These are phyloP conservation scores for Neurospora sublineolata DNA, from an alignment of 495 filamentous ascomycete species.

Conservation along the genomic window DNA sequence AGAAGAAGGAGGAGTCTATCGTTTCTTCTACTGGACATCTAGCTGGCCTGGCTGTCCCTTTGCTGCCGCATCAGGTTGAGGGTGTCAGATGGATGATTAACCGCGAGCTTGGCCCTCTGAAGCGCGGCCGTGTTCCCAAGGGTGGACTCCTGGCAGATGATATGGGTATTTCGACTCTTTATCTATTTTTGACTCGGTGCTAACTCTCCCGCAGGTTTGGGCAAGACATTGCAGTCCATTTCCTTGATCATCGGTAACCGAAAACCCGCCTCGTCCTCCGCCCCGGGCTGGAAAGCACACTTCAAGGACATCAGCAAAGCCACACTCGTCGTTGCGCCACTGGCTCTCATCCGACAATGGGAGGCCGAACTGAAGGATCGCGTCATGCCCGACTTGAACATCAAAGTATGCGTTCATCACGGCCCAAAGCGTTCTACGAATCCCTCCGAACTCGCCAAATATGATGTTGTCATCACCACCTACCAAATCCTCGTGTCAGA, in stretches of 20 bases:
- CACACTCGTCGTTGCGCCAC: conserved; percentile 86
- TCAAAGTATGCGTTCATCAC: conserved; percentile 82
- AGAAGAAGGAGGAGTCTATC: conserved; percentile 9
- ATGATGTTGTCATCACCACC: conserved; percentile 95
- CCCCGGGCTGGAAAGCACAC: conserved; percentile 44
- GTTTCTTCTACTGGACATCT: conserved; percentile 20
- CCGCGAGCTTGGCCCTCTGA: conserved; percentile 70
- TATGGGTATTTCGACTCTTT: conserved; percentile 42
- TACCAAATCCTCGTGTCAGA: conserved; percentile 93
- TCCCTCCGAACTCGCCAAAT: conserved; percentile 58
- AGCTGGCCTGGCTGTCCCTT: conserved; percentile 72
- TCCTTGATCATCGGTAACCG: conserved; percentile 71
- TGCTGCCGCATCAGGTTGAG: conserved; percentile 86
- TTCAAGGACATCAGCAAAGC: conserved; percentile 54
- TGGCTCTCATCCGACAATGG: conserved; percentile 96
- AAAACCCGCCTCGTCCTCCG: conserved; percentile 45
- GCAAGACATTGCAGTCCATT: conserved; percentile 76
- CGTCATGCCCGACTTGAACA: conserved; percentile 50
- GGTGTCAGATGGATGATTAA: conserved; percentile 89
- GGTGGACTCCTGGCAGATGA: conserved; percentile 82
- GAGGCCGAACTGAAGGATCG: conserved; percentile 80
- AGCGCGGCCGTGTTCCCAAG: conserved; percentile 67
- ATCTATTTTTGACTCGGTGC: background rate
- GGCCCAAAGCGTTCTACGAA: conserved; percentile 74
- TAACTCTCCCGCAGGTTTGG: conserved; percentile 27